phyloP scores from a whole-genome alignment of 2,329 filamentous ascomycete species.

The Elsinoe perseae region DNA sequence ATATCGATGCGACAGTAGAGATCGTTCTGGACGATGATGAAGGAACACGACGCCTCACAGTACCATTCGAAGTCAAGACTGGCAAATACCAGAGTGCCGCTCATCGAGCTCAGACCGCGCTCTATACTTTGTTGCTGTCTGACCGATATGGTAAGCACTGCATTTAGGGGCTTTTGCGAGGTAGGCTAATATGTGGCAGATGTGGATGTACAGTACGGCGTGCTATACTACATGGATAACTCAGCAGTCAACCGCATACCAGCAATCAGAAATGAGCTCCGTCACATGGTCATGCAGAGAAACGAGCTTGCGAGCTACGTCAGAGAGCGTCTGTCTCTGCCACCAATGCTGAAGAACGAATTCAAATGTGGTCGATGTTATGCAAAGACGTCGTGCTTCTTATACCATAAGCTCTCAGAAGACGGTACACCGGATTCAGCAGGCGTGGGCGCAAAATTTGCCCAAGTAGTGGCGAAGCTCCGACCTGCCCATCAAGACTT shows the following conservation, averaged over 20 bases:
- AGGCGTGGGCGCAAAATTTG: constrained; percentile 72
- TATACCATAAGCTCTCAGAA: constrained; percentile 87
- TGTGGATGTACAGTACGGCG: constrained; percentile 78
- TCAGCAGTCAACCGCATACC: constrained; percentile 80
- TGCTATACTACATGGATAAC: constrained; percentile 91
- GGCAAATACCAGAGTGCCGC: constrained; percentile 69
- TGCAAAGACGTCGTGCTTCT: constrained; percentile 81
- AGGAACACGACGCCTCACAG: constrained; percentile 61
- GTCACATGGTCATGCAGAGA: constrained; percentile 93
- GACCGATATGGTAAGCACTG: constrained; percentile 65
- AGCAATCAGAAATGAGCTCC: constrained; percentile 75
- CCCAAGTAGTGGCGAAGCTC: constrained; percentile 56
- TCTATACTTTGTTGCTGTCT: constrained; percentile 87
- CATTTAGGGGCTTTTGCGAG: not conserved
- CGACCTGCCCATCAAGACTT: constrained; percentile 60
- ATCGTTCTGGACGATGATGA: constrained; percentile 67
- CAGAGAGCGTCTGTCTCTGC: constrained; percentile 71
- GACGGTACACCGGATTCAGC: constrained; percentile 73
- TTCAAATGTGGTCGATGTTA: constrained; percentile 82
- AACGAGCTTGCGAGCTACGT: constrained; percentile 84
- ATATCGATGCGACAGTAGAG: constrained; percentile 94
- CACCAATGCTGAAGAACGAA: constrained; percentile 75
- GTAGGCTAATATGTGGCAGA: constrained; percentile 42
- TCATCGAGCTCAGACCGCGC: constrained; percentile 85
- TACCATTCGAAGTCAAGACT: constrained; percentile 93